Evolutionary conservation across 495 filamentous ascomycete species (phyloP).

Genomic region (Penicillium simplicissimum): DNA sequence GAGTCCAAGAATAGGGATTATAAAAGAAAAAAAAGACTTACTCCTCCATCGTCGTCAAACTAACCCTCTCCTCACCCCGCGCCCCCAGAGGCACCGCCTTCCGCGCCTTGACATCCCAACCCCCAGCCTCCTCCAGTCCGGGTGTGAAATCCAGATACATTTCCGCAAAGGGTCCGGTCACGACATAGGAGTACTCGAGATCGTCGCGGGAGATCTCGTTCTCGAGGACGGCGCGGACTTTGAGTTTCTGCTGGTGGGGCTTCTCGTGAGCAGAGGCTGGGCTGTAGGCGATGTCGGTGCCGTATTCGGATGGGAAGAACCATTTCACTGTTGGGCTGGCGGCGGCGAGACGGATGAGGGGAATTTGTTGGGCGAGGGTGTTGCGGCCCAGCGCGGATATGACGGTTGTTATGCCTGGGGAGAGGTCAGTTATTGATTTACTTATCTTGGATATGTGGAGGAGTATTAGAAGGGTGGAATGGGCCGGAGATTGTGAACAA

Average conservation of each 20-base stretch:
- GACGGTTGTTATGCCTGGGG: slow-evolving; percentile 59
- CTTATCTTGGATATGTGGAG: background rate
- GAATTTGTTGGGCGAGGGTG: slow-evolving; percentile 57
- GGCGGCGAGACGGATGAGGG: slow-evolving; percentile 59
- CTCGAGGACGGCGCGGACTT: slow-evolving; percentile 60
- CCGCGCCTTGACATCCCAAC: slow-evolving; percentile 56
- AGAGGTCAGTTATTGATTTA: background rate
- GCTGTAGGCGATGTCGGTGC: slow-evolving; percentile 71
- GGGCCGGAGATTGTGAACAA: too few relatives aligned
- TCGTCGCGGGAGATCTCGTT: slow-evolving; percentile 36
- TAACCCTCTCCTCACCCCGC: slow-evolving; percentile 53
- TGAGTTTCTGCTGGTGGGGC: slow-evolving; percentile 70
- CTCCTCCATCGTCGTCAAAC: slow-evolving; percentile 69
- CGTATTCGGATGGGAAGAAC: slow-evolving; percentile 74
- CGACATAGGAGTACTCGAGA: slow-evolving; percentile 65
- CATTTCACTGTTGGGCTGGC: slow-evolving; percentile 55
- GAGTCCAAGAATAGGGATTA: too few relatives aligned
- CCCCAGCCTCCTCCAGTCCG: slow-evolving; percentile 39
- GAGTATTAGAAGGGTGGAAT: background rate
- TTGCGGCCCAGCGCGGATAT: slow-evolving; percentile 64
- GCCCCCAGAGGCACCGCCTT: slow-evolving; percentile 60
- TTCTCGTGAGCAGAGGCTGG: slow-evolving; percentile 59
- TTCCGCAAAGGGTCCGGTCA: slow-evolving; percentile 69
- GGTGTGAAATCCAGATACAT: slow-evolving; percentile 54
- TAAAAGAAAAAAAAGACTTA: slow-evolving; percentile 38